These are phyloP conservation scores for Agastache rugosa DNA, from an alignment of 257 asterid species.

Conservation along the genomic window DNA sequence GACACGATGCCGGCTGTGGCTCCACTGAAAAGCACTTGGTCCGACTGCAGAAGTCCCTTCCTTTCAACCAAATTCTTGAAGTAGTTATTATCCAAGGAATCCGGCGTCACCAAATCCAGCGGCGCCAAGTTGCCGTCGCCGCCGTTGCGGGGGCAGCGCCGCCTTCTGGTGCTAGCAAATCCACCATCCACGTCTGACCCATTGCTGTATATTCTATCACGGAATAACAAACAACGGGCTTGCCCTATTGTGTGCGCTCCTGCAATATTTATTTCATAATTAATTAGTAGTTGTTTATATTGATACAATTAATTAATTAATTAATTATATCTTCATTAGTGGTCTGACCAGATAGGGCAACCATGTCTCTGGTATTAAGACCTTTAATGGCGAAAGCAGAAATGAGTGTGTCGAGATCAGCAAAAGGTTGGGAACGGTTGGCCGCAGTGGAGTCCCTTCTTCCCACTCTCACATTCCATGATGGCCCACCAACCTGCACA, in stretches of 20 bases:
- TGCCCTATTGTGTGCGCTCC: conserved; percentile 56
- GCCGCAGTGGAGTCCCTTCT: conserved; percentile 56
- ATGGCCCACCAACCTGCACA: conserved; percentile 55
- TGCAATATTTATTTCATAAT: conserved; percentile 10
- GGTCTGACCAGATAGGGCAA: conserved; percentile 49
- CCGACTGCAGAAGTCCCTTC: conserved; percentile 49
- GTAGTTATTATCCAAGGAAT: conserved; percentile 41
- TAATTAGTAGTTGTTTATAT: too few species aligned
- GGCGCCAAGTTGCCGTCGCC: conserved; percentile 46
- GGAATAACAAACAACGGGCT: conserved; percentile 43
- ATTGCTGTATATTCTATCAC: conserved; percentile 45
- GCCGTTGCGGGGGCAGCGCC: conserved; percentile 43
- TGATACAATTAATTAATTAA: neutral
- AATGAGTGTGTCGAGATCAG: conserved; percentile 36
- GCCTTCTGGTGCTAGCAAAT: conserved; percentile 43
- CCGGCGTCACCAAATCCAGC: conserved; percentile 44
- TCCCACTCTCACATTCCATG: conserved; percentile 48
- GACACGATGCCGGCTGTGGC: conserved; percentile 40
- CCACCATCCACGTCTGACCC: conserved; percentile 45
- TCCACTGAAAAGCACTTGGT: conserved; percentile 42
- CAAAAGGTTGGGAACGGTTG: conserved; percentile 25
- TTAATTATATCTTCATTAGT: neutral
- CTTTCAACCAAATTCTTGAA: conserved; percentile 39
- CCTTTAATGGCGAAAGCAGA: conserved; percentile 29
- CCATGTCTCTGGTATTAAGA: conserved; percentile 50